Percentiles rank a stretch among this genome's conserved stretches.
Evolutionary conservation across 768 basidiomycete species (phyloP).

Genomic region (Serendipita vermifera): DNA sequence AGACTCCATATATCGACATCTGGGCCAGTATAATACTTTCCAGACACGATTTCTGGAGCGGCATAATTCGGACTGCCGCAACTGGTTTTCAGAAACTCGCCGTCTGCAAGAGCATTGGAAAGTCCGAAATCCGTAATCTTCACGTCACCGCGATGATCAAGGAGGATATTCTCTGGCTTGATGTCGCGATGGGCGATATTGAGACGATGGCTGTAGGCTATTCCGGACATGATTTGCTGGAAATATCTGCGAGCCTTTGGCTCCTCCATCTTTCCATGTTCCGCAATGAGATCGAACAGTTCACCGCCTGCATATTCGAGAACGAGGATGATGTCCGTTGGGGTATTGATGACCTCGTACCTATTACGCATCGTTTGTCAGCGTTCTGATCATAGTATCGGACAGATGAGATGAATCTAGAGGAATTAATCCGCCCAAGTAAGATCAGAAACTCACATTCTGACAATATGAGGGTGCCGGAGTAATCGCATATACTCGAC

Average conservation of each 20-base stretch:
- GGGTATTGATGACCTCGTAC: constrained; percentile 67
- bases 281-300: constrained; percentile 95
- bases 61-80: constrained; percentile 99
- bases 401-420: constrained; percentile 7
- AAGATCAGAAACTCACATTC: constrained; percentile 49
- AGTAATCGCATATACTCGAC: constrained; percentile 95
- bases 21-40: constrained; percentile 89
- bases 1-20: constrained; percentile 99
- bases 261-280: constrained; percentile 85
- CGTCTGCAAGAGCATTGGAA: constrained; percentile 90
- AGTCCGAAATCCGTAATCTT: constrained; percentile 99
- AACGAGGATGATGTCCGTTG: constrained; percentile 95
- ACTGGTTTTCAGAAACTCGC: constrained; percentile 91
- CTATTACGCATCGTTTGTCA: constrained; percentile 16
- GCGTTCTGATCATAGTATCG: constrained; percentile 55
- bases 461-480: constrained; percentile 93
- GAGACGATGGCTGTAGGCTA: constrained; percentile 91
- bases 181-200: constrained; percentile 98
- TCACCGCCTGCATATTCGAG: constrained; percentile 94
- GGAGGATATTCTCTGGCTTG: constrained; percentile 90
- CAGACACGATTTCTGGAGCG: constrained; percentile 93
- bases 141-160: constrained; percentile 67
- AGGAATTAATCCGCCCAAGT: constrained; percentile 13
- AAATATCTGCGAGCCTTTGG: constrained; percentile 84
- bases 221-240: constrained; percentile 94